Conservation (phyloP, 108 stramenopile species). For the Skeletonema potamos region DNA sequence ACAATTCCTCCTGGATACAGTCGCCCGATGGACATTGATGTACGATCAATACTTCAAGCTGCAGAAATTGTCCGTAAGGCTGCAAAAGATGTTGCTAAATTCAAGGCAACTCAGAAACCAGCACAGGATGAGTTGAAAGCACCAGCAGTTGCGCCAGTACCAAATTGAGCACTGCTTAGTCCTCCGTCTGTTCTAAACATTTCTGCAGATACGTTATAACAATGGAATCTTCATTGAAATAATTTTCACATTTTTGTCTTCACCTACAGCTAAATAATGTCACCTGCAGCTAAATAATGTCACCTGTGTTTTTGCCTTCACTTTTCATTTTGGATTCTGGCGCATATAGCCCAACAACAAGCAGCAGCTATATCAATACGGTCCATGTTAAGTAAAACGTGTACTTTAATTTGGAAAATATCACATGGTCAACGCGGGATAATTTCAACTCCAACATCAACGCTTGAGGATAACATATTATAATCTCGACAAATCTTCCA, state of each 20-base stretch:
- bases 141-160: background rate
- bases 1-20: background rate
- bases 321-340: too few relatives aligned
- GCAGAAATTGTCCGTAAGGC: background rate
- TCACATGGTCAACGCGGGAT: background rate
- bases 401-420: too few relatives aligned
- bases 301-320: background rate
- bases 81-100: background rate
- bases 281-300: too few relatives aligned
- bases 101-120: background rate
- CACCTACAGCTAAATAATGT: too few relatives aligned
- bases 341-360: too few relatives aligned
- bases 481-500: background rate
- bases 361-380: too few relatives aligned
- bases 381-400: background rate
- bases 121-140: background rate
- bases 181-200: background rate
- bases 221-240: background rate
- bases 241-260: background rate
- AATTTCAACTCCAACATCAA: background rate
- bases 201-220: background rate
- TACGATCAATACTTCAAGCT: background rate
- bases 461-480: background rate
- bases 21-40: background rate
- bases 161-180: background rate